A percentile compares a stretch with the other conserved stretches of the same genome.
Conservation (phyloP, 108 stramenopile genomes). For the Pseudonitzschia delicatissima region DNA sequence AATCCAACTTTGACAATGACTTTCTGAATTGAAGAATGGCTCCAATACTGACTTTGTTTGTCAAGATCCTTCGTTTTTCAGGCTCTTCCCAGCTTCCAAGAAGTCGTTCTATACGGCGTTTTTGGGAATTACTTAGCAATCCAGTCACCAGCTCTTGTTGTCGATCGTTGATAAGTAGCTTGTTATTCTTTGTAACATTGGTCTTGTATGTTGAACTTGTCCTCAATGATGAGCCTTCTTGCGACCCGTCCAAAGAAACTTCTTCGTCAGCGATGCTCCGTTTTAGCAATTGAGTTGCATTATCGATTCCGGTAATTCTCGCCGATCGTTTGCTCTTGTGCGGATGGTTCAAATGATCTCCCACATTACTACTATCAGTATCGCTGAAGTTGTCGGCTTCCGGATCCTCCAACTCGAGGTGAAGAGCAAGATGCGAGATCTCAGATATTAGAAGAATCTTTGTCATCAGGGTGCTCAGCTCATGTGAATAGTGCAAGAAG, state of each 20-base stretch:
- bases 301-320: neutral
- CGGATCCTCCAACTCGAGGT: neutral
- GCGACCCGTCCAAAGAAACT: neutral
- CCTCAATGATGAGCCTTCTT: neutral
- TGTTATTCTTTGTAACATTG: neutral
- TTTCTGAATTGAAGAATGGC: constrained; percentile 16
- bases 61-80: neutral
- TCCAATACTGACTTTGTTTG: neutral
- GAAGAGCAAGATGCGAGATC: constrained; percentile 30
- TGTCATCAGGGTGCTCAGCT: constrained; percentile 48
- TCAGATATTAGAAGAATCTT: constrained; percentile 56
- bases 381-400: neutral
- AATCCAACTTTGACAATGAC: constrained; percentile 43
- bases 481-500: constrained; percentile 40
- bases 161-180: neutral
- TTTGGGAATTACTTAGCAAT: constrained; percentile 4
- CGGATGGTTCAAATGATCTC: neutral
- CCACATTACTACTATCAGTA: neutral
- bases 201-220: neutral
- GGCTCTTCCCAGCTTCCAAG: constrained; percentile 13
- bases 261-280: constrained; percentile 3
- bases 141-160: neutral
- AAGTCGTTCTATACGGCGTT: constrained; percentile 10
- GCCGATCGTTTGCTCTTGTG: neutral
- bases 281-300: constrained; percentile 1